Conservation (phyloP, 2,329 filamentous ascomycete species). For the Aspergillus candidus region DNA sequence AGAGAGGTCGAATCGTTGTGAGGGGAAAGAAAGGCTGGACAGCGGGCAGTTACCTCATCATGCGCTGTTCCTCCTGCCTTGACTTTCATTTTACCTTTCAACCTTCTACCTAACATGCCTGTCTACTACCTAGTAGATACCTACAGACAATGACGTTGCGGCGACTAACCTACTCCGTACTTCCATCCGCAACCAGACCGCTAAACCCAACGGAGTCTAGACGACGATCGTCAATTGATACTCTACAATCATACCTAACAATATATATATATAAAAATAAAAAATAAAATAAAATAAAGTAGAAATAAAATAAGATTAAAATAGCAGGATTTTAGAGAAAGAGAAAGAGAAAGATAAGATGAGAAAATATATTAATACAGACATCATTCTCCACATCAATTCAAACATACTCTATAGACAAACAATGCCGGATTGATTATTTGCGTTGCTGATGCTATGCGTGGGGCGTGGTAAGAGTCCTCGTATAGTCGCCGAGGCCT, state of each 20-base stretch:
- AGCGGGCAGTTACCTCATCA: slow-evolving; percentile 7
- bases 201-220: slow-evolving; percentile 1
- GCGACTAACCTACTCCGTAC: too few species aligned
- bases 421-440: slow-evolving; percentile 16
- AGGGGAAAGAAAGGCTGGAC: too few species aligned
- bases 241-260: too few species aligned
- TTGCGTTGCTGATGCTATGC: slow-evolving; percentile 15
- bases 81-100: too few species aligned
- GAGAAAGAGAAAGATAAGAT: background rate
- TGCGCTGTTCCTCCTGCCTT: slow-evolving; percentile 1
- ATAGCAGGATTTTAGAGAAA: background rate
- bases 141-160: too few species aligned
- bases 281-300: too few species aligned
- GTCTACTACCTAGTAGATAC: too few species aligned
- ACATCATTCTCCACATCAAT: background rate
- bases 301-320: background rate
- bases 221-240: too few species aligned
- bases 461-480: background rate
- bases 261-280: too few species aligned
- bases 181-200: background rate
- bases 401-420: slow-evolving; percentile 7
- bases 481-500: background rate
- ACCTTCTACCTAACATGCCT: too few species aligned
- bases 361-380: background rate
- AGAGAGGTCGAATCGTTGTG: too few species aligned